A percentile compares a stretch with the other conserved stretches of the same genome.
These are phyloP conservation scores for Paradendryphiella salina DNA, from an alignment of 2,329 filamentous ascomycete genomes.

Conservation along the genomic window DNA sequence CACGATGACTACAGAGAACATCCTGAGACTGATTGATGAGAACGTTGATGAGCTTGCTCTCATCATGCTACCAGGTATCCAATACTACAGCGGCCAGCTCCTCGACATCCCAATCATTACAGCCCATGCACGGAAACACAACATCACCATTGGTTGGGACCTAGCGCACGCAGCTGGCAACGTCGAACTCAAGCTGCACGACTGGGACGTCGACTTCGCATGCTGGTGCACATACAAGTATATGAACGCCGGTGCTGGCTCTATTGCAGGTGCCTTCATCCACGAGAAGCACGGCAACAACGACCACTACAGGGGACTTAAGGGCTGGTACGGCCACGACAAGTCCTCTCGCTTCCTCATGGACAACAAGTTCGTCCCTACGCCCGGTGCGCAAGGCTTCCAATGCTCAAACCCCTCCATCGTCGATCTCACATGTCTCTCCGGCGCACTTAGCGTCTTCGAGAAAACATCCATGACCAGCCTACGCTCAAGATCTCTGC, in stretches of 20 bases:
- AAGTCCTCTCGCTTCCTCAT: conserved; percentile 78
- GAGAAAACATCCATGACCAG: conserved; percentile 68
- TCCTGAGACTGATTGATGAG: conserved; percentile 71
- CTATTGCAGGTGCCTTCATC: conserved; percentile 78
- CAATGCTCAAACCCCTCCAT: conserved; percentile 83
- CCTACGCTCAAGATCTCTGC: conserved; percentile 70
- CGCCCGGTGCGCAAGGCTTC: conserved; percentile 75
- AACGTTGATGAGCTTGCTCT: conserved; percentile 73
- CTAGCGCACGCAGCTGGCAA: conserved; percentile 86
- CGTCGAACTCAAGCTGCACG: conserved; percentile 75
- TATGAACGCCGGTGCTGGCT: conserved; percentile 80
- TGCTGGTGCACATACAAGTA: conserved; percentile 97
- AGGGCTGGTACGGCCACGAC: conserved; percentile 86
- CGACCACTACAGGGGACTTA: conserved; percentile 65
- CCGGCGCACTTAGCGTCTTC: conserved; percentile 74
- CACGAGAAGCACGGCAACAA: conserved; percentile 72
- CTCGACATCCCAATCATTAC: conserved; percentile 84
- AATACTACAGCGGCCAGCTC: conserved; percentile 88
- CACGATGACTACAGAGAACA: conserved; percentile 67
- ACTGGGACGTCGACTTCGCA: conserved; percentile 89
- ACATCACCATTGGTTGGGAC: conserved; percentile 81
- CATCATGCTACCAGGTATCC: conserved; percentile 79
- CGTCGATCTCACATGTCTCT: conserved; percentile 75
- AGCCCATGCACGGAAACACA: conserved; percentile 68
- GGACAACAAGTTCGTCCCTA: conserved; percentile 78